phyloP scores from a whole-genome alignment of 148 eudicot genomes.

The Rhododendron ferrugineum region DNA sequence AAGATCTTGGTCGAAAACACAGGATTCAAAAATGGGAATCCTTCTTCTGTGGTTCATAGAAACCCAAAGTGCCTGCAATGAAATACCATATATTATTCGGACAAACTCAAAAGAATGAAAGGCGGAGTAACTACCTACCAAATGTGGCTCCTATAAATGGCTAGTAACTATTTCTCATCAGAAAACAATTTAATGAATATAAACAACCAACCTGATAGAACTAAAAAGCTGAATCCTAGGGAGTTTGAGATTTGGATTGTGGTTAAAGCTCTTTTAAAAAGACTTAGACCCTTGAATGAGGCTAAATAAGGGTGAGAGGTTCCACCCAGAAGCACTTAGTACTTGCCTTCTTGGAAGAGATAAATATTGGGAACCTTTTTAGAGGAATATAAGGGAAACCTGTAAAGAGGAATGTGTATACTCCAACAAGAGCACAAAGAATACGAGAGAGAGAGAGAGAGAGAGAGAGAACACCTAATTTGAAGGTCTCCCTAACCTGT shows the following conservation, averaged over 20 bases:
- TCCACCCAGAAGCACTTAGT: not conserved
- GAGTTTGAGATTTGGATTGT: not conserved
- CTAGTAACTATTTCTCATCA: constrained; percentile 7
- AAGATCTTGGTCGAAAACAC: constrained; percentile 13
- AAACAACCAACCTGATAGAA: not conserved
- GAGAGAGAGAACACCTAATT: not conserved
- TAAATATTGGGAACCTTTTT: not conserved
- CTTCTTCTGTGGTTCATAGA: constrained; percentile 21
- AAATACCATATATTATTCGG: constrained; percentile 23
- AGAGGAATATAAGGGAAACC: not conserved
- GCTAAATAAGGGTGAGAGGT: not conserved
- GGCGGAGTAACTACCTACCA: constrained; percentile 9
- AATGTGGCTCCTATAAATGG: constrained; percentile 10
- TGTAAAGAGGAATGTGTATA: not conserved
- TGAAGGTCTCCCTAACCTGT: constrained; percentile 14
- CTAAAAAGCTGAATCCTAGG: constrained; percentile 1
- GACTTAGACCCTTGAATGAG: not conserved
- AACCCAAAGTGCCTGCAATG: constrained; percentile 34
- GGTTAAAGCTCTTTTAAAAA: constrained; percentile 1
- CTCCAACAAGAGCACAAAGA: not conserved
- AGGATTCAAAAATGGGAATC: constrained; percentile 17
- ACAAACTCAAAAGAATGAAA: constrained; percentile 12
- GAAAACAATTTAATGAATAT: not conserved
- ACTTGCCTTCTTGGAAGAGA: not conserved
- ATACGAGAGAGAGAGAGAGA: not conserved